phyloP scores from a whole-genome alignment of 768 basidiomycete genomes.

The Suillus hirtellus region DNA sequence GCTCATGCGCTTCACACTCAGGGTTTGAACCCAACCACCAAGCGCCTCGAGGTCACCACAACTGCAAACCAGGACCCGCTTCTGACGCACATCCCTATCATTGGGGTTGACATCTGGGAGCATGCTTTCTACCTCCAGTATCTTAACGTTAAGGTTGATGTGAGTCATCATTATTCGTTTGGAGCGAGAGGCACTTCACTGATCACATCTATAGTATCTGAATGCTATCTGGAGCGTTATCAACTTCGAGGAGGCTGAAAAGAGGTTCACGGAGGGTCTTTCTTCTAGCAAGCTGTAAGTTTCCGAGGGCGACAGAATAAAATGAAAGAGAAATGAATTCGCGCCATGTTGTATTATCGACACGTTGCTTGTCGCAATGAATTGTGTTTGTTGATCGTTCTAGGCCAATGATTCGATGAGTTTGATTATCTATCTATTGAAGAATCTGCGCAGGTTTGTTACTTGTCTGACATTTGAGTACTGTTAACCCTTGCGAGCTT shows the following conservation, averaged over 20 bases:
- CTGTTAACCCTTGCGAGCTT: background rate
- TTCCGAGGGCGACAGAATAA: background rate
- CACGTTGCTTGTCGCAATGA: background rate
- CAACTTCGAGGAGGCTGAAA: slow-evolving; percentile 76
- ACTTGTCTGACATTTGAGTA: background rate
- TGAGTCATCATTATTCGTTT: slow-evolving; percentile 42
- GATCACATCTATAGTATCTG: slow-evolving; percentile 52
- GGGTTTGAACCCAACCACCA: slow-evolving; percentile 69
- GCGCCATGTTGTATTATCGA: slow-evolving; percentile 3
- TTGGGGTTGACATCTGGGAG: slow-evolving; percentile 95
- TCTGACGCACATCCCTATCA: slow-evolving; percentile 71
- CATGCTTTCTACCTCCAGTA: slow-evolving; percentile 97
- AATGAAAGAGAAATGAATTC: slow-evolving; percentile 3
- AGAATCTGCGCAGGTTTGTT: background rate
- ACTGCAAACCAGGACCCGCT: slow-evolving; percentile 97
- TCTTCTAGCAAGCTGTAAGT: slow-evolving; percentile 38
- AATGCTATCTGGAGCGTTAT: slow-evolving; percentile 74
- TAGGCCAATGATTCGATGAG: slow-evolving; percentile 3
- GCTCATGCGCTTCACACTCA: slow-evolving; percentile 25
- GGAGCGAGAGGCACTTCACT: slow-evolving; percentile 6
- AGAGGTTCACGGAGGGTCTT: slow-evolving; percentile 51
- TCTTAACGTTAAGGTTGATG: slow-evolving; percentile 91
- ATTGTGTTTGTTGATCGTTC: background rate
- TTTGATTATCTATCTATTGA: background rate
- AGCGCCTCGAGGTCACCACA: slow-evolving; percentile 82